Conservation (phyloP, 768 basidiomycete genomes). For the Pisolithus microcarpus region DNA sequence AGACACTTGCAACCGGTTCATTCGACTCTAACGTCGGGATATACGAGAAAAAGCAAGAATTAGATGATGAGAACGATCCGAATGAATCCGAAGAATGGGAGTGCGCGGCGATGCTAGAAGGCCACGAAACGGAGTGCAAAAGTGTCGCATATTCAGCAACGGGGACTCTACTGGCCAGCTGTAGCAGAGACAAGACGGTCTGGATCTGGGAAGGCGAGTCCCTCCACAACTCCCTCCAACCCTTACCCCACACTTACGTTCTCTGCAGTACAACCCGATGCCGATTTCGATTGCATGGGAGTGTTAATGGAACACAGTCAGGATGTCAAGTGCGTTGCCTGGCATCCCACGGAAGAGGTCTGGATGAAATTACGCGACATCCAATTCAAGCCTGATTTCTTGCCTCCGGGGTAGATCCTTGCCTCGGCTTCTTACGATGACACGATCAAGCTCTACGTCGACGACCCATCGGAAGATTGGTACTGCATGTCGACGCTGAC, state of each 20-base stretch:
- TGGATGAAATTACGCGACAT: slow-evolving; percentile 9
- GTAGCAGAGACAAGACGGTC: slow-evolving; percentile 93
- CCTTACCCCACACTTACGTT: background rate
- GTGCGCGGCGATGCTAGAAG: slow-evolving; percentile 79
- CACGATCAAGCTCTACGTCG: slow-evolving; percentile 86
- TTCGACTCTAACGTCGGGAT: slow-evolving; percentile 91
- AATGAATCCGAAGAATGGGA: slow-evolving; percentile 65
- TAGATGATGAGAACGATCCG: slow-evolving; percentile 30
- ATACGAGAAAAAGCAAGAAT: slow-evolving; percentile 66
- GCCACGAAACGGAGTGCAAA: slow-evolving; percentile 97
- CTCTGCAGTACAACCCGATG: slow-evolving; percentile 71
- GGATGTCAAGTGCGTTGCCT: slow-evolving; percentile 91
- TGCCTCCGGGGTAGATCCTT: slow-evolving; percentile 57
- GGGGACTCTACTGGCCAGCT: slow-evolving; percentile 82
- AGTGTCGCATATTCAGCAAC: slow-evolving; percentile 74
- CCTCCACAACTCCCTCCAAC: background rate
- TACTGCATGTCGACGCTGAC: slow-evolving; percentile 74
- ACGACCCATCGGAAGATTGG: slow-evolving; percentile 95
- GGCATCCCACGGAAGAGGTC: slow-evolving; percentile 96
- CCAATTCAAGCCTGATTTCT: background rate
- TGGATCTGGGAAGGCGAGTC: slow-evolving; percentile 96
- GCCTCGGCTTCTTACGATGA: slow-evolving; percentile 98
- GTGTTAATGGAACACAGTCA: slow-evolving; percentile 97
- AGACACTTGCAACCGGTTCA: slow-evolving; percentile 81
- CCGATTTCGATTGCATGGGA: slow-evolving; percentile 90